Percentiles rank a stretch among this genome's conserved stretches.
Conservation (phyloP, 345 rosid genomes). For the Stellera chamaejasme region DNA sequence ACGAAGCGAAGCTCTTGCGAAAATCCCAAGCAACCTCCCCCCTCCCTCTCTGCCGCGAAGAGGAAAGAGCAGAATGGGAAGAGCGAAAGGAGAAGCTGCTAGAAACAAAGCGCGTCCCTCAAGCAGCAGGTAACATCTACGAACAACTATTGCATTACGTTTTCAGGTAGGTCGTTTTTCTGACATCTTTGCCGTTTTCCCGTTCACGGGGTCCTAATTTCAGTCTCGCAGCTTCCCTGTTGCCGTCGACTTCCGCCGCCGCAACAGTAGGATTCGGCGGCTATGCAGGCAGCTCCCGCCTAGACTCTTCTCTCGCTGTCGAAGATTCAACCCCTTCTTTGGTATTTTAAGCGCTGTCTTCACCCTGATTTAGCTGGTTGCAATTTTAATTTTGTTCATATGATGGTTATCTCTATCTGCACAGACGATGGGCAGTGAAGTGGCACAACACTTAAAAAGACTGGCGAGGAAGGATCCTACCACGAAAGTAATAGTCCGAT, state of each 20-base stretch:
- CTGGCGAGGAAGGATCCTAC: slow-evolving; percentile 82
- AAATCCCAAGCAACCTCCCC: neutral
- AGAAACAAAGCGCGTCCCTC: slow-evolving; percentile 89
- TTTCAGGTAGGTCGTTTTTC: neutral
- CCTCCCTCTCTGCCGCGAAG: neutral
- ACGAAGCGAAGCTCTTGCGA: neutral
- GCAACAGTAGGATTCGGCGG: slow-evolving; percentile 80
- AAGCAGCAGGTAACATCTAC: slow-evolving; percentile 67
- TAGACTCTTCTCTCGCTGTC: slow-evolving; percentile 39
- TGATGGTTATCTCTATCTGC: slow-evolving; percentile 8
- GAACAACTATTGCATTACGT: neutral
- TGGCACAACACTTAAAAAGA: slow-evolving; percentile 76
- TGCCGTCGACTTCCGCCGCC: slow-evolving; percentile 57
- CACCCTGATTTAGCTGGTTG: neutral
- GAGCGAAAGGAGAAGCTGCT: slow-evolving; percentile 69
- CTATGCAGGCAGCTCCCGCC: slow-evolving; percentile 72
- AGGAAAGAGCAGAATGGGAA: slow-evolving; percentile 42
- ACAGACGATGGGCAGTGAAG: slow-evolving; percentile 80
- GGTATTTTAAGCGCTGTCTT: slow-evolving; percentile 24
- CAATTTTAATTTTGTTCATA: slow-evolving; percentile 1
- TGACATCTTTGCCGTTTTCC: neutral
- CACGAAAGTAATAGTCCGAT: slow-evolving; percentile 54
- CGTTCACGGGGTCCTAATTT: neutral
- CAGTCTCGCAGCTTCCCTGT: slow-evolving; percentile 72
- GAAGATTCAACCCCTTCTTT: slow-evolving; percentile 36